Evolutionary conservation across 331 rosid species (phyloP), one percentile per base, ranked within the genome.

Genomic region (Erythrophleum ivorense): DNA sequence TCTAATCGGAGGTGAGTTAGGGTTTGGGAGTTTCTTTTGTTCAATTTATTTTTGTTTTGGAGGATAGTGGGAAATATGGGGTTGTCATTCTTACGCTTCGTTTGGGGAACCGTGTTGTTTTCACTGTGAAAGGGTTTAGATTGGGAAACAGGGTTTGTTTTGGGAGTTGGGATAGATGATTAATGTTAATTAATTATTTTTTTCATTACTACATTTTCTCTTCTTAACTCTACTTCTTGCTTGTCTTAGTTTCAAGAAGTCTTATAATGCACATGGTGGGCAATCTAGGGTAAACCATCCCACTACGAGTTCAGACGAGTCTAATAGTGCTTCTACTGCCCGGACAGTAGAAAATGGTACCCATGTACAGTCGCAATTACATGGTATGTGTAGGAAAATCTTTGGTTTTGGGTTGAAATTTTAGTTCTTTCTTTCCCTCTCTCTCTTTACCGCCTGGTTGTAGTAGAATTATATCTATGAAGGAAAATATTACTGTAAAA

Each of bases 181-280:
- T 43, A 49, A 21, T 73, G 4, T 41, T 24, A 24, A 24, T 9
- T 41, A 48, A 43, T n/a, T 24, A 40, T 49, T n/a, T 1, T 41
- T 12, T 2, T 21, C 12, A 40, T 29, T 6, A 36, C 29, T 45
- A 2, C 52, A 6, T 16, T 33, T 38, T 48, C 49, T 12, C 29
- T 69, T 49, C 3, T 49, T 80, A 72, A 70, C 72, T 75, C 11
- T 65, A 38, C 3, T 12, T 14, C 41, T 71, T 77, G 75, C 18
- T 5, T 81, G 84, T 75, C 55, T 15, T 82, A 95, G 97, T 90
- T 83, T 34, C 45, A 92, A 90, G 89, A 95, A 84, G 97, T 50
- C 84, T 82, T 80, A 89, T 68, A 89, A 89, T 92, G 97, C 91
- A 82, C 97, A 93, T 88, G 97, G 97, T 71, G 97, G 91, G 85